phyloP scores from a whole-genome alignment of 163 green algal genomes.

The Picocystis sp. region DNA sequence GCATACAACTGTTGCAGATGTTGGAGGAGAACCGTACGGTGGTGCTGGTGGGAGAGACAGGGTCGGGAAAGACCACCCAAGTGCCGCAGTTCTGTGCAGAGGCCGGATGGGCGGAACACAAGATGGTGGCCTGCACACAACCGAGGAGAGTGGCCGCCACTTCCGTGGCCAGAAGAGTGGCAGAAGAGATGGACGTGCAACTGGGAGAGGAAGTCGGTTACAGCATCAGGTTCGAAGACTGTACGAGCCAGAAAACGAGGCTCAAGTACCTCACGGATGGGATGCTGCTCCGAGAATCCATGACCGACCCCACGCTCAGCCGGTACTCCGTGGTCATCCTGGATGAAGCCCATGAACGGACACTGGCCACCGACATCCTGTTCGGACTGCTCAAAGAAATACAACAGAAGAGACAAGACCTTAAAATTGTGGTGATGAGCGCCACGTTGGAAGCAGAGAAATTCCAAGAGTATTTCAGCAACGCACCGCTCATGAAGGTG shows the following conservation, averaged over 20 bases:
- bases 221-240: constrained; percentile 97
- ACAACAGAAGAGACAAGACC: constrained; percentile 61
- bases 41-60: constrained; percentile 91
- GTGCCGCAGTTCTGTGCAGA: constrained; percentile 95
- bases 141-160: constrained; percentile 92
- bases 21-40: constrained; percentile 78
- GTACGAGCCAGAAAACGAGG: constrained; percentile 64
- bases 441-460: constrained; percentile 98
- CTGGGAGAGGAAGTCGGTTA: constrained; percentile 98
- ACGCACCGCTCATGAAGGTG: constrained; percentile 95
- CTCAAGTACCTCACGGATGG: constrained; percentile 98
- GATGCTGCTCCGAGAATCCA: constrained; percentile 90
- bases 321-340: constrained; percentile 89
- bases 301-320: constrained; percentile 77
- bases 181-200: constrained; percentile 96
- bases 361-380: constrained; percentile 83
- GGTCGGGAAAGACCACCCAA: constrained; percentile 90
- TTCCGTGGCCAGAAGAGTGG: constrained; percentile 81
- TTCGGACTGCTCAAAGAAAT: constrained; percentile 96
- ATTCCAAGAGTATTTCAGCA: constrained; percentile 95
- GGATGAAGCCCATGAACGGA: constrained; percentile 92
- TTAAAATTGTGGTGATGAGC: constrained; percentile 98
- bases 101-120: constrained; percentile 44
- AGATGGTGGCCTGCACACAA: constrained; percentile 90
- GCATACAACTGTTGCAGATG: constrained; percentile 35